Conservation (phyloP, 805 yeast species). For the Metschnikowia aberdeeniae region DNA sequence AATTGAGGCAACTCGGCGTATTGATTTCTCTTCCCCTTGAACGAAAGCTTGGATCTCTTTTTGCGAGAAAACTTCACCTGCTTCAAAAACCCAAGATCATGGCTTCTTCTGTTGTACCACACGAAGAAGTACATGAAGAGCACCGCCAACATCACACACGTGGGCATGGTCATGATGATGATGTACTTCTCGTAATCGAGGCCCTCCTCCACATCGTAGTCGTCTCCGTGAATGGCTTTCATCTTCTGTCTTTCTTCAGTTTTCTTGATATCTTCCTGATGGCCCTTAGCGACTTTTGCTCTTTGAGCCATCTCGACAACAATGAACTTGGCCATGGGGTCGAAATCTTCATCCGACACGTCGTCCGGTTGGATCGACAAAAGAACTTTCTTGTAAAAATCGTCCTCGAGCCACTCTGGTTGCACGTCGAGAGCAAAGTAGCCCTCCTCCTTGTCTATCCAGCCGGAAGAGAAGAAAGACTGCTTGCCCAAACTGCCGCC, state of each 20-base stretch:
- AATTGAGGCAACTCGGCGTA: slow-evolving; percentile 34
- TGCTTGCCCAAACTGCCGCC: slow-evolving; percentile 32
- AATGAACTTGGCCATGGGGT: slow-evolving; percentile 40
- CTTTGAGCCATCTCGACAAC: slow-evolving; percentile 48
- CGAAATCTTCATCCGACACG: slow-evolving; percentile 64
- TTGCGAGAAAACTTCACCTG: slow-evolving; percentile 26
- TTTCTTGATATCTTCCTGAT: slow-evolving; percentile 38
- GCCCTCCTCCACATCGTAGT: slow-evolving; percentile 41
- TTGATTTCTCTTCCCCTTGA: slow-evolving; percentile 19
- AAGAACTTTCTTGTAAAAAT: slow-evolving; percentile 51
- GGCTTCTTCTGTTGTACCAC: slow-evolving; percentile 41
- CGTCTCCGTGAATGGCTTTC: slow-evolving; percentile 28
- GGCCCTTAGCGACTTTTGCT: slow-evolving; percentile 50
- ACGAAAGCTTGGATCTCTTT: slow-evolving; percentile 20
- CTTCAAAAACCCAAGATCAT: slow-evolving; percentile 40
- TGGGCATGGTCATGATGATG: slow-evolving; percentile 64
- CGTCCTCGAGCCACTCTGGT: slow-evolving; percentile 59
- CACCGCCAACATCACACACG: slow-evolving; percentile 56
- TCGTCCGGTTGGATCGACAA: slow-evolving; percentile 72
- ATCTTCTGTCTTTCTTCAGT: slow-evolving; percentile 30
- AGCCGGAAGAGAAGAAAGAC: slow-evolving; percentile 66
- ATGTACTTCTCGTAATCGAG: slow-evolving; percentile 56
- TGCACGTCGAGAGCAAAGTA: slow-evolving; percentile 56
- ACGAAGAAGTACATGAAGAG: slow-evolving; percentile 64
- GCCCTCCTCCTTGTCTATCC: slow-evolving; percentile 64